Percentiles rank a stretch among this genome's conserved stretches.
phyloP scores from a whole-genome alignment of 352 stramenopile genomes.

The Globisporangium alternatum region DNA sequence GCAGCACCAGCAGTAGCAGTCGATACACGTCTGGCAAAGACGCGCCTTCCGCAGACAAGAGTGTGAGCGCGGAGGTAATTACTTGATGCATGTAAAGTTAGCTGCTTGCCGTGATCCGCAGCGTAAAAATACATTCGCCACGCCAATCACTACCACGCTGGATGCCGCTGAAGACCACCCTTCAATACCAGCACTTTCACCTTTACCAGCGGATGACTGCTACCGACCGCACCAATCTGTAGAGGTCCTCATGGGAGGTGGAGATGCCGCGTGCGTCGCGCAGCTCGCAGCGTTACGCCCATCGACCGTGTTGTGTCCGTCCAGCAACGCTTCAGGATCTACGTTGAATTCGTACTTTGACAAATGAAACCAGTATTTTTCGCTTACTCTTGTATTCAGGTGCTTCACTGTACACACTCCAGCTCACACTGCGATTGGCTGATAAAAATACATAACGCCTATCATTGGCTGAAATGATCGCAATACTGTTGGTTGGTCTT shows the following conservation, averaged over 20 bases:
- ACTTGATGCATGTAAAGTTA: conserved; percentile 6
- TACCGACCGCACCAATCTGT: no score
- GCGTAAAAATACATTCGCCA: conserved; percentile 10
- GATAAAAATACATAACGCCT: background rate
- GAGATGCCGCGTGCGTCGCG: no score
- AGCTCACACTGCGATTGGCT: background rate
- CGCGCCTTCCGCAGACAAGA: no score
- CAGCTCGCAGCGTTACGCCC: no score
- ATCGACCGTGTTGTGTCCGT: no score
- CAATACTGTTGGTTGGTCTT: conserved; percentile 29
- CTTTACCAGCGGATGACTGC: no score
- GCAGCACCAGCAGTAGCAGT: background rate
- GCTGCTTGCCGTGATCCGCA: background rate
- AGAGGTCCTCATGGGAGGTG: no score
- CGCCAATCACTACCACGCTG: background rate
- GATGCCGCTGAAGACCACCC: no score
- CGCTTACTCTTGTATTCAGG: background rate
- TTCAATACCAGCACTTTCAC: no score
- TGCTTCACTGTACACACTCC: background rate
- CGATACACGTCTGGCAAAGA: no score
- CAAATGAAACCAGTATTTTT: background rate
- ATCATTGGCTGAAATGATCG: conserved; percentile 2
- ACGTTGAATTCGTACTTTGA: background rate
- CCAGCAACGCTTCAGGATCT: background rate
- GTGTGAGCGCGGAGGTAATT: background rate